Evolutionary conservation across 345 rosid genomes (phyloP), one percentile per base, ranked within the genome.

Genomic region (Rhizophora mangle): DNA sequence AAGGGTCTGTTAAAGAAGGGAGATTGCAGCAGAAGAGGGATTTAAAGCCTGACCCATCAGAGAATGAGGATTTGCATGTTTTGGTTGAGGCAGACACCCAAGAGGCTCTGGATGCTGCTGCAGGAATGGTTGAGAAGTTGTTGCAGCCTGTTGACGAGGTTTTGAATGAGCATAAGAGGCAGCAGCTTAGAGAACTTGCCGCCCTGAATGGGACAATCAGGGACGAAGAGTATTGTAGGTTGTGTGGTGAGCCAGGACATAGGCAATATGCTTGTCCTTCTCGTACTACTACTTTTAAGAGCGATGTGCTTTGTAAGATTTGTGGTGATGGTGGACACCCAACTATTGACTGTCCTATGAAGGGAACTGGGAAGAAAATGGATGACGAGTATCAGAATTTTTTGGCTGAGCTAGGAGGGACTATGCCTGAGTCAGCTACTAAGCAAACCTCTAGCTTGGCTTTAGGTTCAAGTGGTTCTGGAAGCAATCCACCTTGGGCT

Each of bases 251-350:
- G 85, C 86, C 93, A 0, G 99, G 99, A 18, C 99, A 95, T 59
- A 77, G 90, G 72, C 99, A 95, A 43, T 92, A 85, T 68, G 96
- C 94, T 0, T 92, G 98, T 68, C 97, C 99, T 22, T 90, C 99
- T 5, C 96, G 98, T 36, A 79, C 85, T 9, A 86, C 89, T 21
- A 92, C 98, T n/a, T 96, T 95, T 74, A 92, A 96, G 72, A 90
- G 98, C 78, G 99, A 85, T 76, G 99, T 96, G 63, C 96, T 89
- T 67, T 92, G 99, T 74, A 92, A 92, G 88, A 92, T 90, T n/a
- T 92, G 99, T 68, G 90, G 98, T 81, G 99, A 96, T 82, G 97
- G 92, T 72, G 98, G 99, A 59, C 99, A 96, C 65, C 99, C 99
- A 6, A 96, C 98, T 1, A 96, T 92, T 60, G 98, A 96, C 83